phyloP scores from a whole-genome alignment of 1,139 yeast genomes.

The Lodderomyces oxycetoniae region DNA sequence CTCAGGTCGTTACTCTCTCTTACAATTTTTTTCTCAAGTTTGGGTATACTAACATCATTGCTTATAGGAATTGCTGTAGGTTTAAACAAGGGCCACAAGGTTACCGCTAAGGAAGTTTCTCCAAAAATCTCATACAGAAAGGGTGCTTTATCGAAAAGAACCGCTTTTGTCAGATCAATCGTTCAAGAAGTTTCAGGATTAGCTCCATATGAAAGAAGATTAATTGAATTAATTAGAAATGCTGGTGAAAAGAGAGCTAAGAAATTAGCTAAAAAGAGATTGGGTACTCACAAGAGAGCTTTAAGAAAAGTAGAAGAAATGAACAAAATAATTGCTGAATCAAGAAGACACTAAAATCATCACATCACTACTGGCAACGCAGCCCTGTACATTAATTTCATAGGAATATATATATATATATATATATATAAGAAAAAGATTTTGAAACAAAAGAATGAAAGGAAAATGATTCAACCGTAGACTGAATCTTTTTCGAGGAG shows the following conservation, averaged over 20 bases:
- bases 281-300: conserved; percentile 99
- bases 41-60: conserved; percentile 14
- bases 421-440: no score
- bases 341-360: conserved; percentile 84
- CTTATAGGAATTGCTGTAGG: conserved; percentile 92
- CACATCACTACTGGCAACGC: no score
- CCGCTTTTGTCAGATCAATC: conserved; percentile 89
- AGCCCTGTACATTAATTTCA: no score
- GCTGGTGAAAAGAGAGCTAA: conserved; percentile 99
- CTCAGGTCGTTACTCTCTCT: no score
- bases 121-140: conserved; percentile 96
- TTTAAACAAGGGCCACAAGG: conserved; percentile 98
- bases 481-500: no score
- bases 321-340: conserved; percentile 94
- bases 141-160: conserved; percentile 96
- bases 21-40: no score
- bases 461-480: no score
- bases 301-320: conserved; percentile 99
- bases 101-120: conserved; percentile 86
- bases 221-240: conserved; percentile 98
- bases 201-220: conserved; percentile 99
- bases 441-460: no score
- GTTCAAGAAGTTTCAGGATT: conserved; percentile 98
- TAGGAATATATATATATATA: no score
- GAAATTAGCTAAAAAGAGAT: conserved; percentile 99